Base-by-base conservation (phyloP, 495 filamentous ascomycete genomes). In the Chaetomium tenue region DNA sequence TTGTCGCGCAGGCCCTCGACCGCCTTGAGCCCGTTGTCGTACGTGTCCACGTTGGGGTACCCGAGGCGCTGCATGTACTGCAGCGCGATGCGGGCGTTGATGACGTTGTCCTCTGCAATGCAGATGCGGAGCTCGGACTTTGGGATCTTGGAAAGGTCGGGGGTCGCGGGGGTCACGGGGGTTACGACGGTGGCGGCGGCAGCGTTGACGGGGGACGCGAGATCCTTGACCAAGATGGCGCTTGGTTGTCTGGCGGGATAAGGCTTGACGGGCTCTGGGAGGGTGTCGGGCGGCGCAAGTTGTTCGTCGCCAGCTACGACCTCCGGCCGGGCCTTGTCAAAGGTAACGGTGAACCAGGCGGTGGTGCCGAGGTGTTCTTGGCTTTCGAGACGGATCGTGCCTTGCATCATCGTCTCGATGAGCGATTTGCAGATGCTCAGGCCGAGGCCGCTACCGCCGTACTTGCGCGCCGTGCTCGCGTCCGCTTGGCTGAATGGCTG, bases 391-490 rank as follows among this genome's bases (percentile, higher is more conserved):
- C 86, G 87, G 65, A 97, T 94, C 30, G 81, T 87, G 20, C 92
- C 92, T 18, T 88, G 85, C 79, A 97, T 89, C 68, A 95, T 93
- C 59, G 91, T 91, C 76, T 95, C 90, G 63, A 97, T 92, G 57
- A 97, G 86, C 1, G 93, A 92, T 74, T 96, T 97, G 83, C 92
- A 97, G 66, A 97, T 97, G 70, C 89, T 92, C 50, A 97, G 79
- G 2, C 92, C 92, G 9, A 97, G 87, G 23, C 92, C 92, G 72
- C 91, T 95, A 46, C 92, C 92, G 57, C 92, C 92, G 65, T 94
- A 96, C 63, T 90, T 93, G 42, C 92, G 79, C 52, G 92, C 91
- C 1, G 91, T 94, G 54, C 89, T 92, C 53, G 85, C 87, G 76
- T 97, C 92, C 3, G 91, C 91, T 74, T 97, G 92, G 61, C 89